phyloP scores from a whole-genome alignment of 116 monocot species.

The Dioscorea cayenensis region DNA sequence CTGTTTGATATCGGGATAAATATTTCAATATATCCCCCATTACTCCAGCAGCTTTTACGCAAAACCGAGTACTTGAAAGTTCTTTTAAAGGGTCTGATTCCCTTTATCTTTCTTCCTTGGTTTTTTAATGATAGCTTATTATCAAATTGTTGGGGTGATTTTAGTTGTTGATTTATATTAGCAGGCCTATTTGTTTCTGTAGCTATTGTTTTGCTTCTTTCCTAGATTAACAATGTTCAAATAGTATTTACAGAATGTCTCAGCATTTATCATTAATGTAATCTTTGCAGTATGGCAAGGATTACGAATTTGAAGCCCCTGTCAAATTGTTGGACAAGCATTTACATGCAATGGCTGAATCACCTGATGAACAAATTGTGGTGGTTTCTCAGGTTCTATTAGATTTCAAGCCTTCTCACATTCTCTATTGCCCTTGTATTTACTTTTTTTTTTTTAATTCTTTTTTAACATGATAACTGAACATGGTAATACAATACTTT shows the following conservation, averaged over 20 bases:
- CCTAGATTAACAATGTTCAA: neutral
- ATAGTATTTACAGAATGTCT: neutral
- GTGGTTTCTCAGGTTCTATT: conserved; percentile 85
- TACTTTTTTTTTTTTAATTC: neutral
- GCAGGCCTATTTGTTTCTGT: neutral
- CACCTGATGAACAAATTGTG: conserved; percentile 83
- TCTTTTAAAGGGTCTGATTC: too few species aligned
- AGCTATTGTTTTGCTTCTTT: neutral
- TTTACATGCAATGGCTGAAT: conserved; percentile 79
- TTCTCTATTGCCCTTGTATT: neutral
- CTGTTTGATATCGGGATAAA: too few species aligned
- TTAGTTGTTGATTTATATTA: too few species aligned
- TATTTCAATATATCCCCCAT: too few species aligned
- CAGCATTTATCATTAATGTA: conserved; percentile 1
- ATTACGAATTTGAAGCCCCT: conserved; percentile 95
- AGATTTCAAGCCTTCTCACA: neutral
- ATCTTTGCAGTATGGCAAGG: conserved; percentile 82
- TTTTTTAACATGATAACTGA: neutral
- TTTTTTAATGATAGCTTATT: too few species aligned
- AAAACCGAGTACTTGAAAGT: too few species aligned
- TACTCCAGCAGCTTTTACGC: too few species aligned
- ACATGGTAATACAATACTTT: conserved; percentile 3
- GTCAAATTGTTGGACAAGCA: conserved; percentile 94
- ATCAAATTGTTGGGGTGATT: too few species aligned
- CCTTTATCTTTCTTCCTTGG: too few species aligned